Evolutionary conservation across 2,329 filamentous ascomycete species (phyloP).

Genomic region (Coleophoma crateriformis): DNA sequence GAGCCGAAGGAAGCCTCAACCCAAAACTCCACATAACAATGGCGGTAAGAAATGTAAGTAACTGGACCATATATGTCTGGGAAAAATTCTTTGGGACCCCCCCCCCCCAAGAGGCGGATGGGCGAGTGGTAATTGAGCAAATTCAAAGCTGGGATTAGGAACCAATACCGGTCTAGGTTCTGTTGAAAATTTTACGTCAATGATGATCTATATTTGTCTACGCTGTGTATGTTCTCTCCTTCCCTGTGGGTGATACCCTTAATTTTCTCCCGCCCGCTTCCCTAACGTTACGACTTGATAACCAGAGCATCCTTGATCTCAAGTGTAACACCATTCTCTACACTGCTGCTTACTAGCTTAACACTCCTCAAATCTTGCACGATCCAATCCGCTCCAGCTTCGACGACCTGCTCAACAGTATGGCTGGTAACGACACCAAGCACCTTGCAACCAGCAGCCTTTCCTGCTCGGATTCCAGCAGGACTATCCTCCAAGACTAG

Average conservation of each 20-base stretch:
- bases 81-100: too few relatives aligned
- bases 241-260: too few relatives aligned
- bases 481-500: constrained; percentile 68
- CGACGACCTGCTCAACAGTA: constrained; percentile 49
- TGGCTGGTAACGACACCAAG: constrained; percentile 63
- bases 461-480: constrained; percentile 61
- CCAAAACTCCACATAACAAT: too few relatives aligned
- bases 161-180: too few relatives aligned
- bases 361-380: constrained; percentile 61
- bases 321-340: constrained; percentile 30
- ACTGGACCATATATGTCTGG: too few relatives aligned
- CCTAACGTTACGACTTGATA: neutral
- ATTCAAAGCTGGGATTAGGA: too few relatives aligned
- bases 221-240: neutral
- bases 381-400: constrained; percentile 65
- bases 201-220: neutral
- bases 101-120: too few relatives aligned
- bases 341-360: constrained; percentile 37
- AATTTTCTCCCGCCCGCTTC: too few relatives aligned
- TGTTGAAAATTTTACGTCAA: too few relatives aligned
- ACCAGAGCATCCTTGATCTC: constrained; percentile 20
- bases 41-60: too few relatives aligned
- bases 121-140: too few relatives aligned
- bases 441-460: constrained; percentile 66
- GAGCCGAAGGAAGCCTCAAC: too few relatives aligned